Evolutionary conservation across 495 filamentous ascomycete species (phyloP), one percentile per base, ranked within the genome.

Genomic region (Massariosphaeria phaeospora): DNA sequence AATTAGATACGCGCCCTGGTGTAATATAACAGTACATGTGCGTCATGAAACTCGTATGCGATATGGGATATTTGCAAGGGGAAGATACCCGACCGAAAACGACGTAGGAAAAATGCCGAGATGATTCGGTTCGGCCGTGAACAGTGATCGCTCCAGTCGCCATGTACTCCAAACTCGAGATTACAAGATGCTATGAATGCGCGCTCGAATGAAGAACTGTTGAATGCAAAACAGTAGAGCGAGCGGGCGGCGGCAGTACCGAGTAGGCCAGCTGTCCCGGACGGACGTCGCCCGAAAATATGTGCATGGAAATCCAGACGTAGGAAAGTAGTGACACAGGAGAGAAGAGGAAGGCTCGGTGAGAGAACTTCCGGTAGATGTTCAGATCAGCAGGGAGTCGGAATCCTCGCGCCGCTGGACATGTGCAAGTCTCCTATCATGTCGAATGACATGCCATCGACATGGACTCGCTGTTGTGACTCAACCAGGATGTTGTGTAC

Each of bases 401-500:
- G 40, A 12, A 58, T 29, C 31, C 55, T 36, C 11, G 5, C 20
- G 13, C 41, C n/a, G 23, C 15, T 41, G 1, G 55, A 40, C 39
- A 52, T 41, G 15, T 38, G 33, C 6, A 59, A 27, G 29, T 40
- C 42, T 13, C 36, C 25, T 0, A 59, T 1, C n/a, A 59, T 23
- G 20, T 59, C 56, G 30, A 59, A 59, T 3, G 56, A 59, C 7
- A 53, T 24, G 2, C 56, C 56, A 9, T 59, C 56, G 26, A 59
- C 43, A 11, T 42, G 17, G n/a, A 59, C 56, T 20, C 49, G 31
- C 6, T 47, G 41, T 36, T 53, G 40, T 6, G 41, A 47, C 25
- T 59, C 56, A 10, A 59, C 44, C 33, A 40, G 33, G 17, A 59
- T 49, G 35, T 59, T 49, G 48, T 59, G 56, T 9, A 54, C 48